Evolutionary conservation across 768 basidiomycete species (phyloP), one percentile per base, ranked within the genome.

Genomic region (Tricholoma matsutake): DNA sequence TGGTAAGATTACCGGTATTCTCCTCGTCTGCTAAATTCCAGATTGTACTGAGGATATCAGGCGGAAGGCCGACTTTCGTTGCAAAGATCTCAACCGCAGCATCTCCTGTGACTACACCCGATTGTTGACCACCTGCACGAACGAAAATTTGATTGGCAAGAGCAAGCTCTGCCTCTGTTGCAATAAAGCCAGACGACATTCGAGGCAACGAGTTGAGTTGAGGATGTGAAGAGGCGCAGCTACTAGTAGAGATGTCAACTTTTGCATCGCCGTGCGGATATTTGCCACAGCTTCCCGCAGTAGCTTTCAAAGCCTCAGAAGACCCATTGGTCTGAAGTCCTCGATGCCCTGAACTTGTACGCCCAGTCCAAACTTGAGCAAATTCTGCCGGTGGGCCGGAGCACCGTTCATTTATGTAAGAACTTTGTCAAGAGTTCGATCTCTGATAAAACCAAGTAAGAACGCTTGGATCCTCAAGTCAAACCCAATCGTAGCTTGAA

Each of bases 21-120:
- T 84, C 82, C 14, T 78, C 77, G 69, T 88, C 87, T 20, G 84
- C 82, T 49, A 88, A 71, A 8, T 81, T 80, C 88, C 88, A 91
- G 61, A 89, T 81, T 61, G 83, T 78, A 16, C 83, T 80, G 22
- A 90, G 76, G 29, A 78, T 73, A n/a, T 72, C 68, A n/a, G 79
- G 80, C 1, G 85, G 76, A 28, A 90, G 79, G 43, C 77, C 76
- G 16, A 63, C 59, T 18, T 84, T 83, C 35, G 79, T 77, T 25
- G 77, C 71, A 66, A 90, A 81, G 66, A 90, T 79, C 34, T 83
- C 81, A 47, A 84, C 80, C 31, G 85, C 86, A 45, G 78, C 76
- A 54, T 85, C 81, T 9, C 70, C 64, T 6, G 70, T 66, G 11
- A 78, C 67, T 14, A 61, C 61, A 1, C 70, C 73, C 10, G 65